These are phyloP conservation scores for Colletotrichum sansevieriae DNA, from an alignment of 2,329 filamentous ascomycete species.

Conservation along the genomic window DNA sequence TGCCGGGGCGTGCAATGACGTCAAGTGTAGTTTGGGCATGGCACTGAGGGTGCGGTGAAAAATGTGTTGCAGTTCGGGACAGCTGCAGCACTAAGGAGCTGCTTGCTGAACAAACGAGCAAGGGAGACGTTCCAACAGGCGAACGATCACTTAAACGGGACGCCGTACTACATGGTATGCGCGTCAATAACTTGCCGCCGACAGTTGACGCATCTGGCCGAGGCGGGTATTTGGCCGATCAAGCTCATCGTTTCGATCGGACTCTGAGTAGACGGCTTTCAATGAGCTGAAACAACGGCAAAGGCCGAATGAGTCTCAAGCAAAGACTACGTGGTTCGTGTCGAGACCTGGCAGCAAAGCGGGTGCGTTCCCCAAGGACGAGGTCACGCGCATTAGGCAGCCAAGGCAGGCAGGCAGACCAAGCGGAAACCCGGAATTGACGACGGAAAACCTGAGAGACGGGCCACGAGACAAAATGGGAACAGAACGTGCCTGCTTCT, in stretches of 20 bases:
- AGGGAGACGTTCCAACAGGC: background rate
- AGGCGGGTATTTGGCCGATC: background rate
- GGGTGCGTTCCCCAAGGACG: slow-evolving; percentile 1
- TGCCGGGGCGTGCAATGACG: slow-evolving; percentile 26
- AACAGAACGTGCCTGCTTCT: too few species aligned
- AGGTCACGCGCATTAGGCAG: slow-evolving; percentile 10
- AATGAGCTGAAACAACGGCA: slow-evolving; percentile 16
- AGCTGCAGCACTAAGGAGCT: slow-evolving; percentile 10
- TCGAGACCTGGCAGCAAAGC: background rate
- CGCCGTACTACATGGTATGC: too few species aligned
- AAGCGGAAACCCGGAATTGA: slow-evolving; percentile 1
- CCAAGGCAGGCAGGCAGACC: slow-evolving; percentile 15
- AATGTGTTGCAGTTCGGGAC: slow-evolving; percentile 21
- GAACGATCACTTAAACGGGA: slow-evolving; percentile 10
- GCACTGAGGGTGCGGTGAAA: background rate
- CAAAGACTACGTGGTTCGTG: background rate
- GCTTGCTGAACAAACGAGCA: background rate
- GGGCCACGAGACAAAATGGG: background rate
- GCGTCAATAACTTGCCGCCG: too few species aligned
- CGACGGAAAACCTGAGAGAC: background rate
- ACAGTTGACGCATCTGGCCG: too few species aligned
- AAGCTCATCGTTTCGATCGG: background rate
- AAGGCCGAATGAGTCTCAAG: background rate
- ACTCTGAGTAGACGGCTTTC: background rate
- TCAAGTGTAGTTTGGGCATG: slow-evolving; percentile 26